Evolutionary conservation across 176 grass and related monocot genomes (phyloP).

Genomic region (Zoysia japonica): DNA sequence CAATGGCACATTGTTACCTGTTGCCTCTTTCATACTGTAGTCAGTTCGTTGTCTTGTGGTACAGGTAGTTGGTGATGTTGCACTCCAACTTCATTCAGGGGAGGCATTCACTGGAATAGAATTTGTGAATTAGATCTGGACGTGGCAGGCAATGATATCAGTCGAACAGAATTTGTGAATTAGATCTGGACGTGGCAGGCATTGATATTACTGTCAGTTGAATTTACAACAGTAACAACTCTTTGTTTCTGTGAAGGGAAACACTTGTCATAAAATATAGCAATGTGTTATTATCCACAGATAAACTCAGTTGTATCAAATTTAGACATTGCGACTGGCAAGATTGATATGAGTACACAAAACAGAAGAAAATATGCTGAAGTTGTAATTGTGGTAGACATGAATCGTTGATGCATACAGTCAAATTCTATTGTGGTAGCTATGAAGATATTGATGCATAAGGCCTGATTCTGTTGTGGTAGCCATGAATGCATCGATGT

Average conservation of each 20-base stretch:
- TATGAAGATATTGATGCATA: no score
- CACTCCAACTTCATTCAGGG: conserved; percentile 73
- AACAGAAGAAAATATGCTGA: no score
- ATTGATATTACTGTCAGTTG: not conserved
- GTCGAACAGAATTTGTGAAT: conserved; percentile 79
- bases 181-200: conserved; percentile 18
- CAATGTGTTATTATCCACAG: not conserved
- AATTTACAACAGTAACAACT: not conserved
- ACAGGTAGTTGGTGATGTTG: conserved; percentile 78
- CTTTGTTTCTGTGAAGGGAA: not conserved
- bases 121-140: conserved; percentile 63
- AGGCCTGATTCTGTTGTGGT: no score
- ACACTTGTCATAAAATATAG: not conserved
- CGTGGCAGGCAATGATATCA: not conserved
- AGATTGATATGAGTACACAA: no score
- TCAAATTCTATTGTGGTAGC: no score
- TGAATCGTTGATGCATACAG: no score
- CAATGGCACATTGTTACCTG: not conserved
- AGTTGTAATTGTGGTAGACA: no score
- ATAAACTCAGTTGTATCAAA: not conserved
- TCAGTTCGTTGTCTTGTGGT: conserved; percentile 4
- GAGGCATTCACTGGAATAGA: conserved; percentile 64
- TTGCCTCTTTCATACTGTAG: not conserved
- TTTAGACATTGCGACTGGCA: no score
- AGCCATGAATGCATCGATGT: no score